Evolutionary conservation across 2,329 filamentous ascomycete species (phyloP), one percentile per base, ranked within the genome.

Genomic region (Microdochium trichocladiopsis): DNA sequence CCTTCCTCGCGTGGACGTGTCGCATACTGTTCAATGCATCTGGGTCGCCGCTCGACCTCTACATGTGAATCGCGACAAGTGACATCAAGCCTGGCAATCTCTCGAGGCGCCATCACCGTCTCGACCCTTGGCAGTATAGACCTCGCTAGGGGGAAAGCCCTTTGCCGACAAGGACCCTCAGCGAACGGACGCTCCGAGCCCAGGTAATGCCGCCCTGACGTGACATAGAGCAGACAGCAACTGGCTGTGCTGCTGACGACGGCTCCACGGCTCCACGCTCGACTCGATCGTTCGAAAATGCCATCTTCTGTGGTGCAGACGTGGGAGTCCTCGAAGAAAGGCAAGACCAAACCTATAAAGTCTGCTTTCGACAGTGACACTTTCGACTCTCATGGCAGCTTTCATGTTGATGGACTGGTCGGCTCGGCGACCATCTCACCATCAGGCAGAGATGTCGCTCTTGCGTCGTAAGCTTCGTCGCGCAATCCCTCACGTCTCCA

Each of bases 391-490:
- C 87, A 95, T 69, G 86, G 88, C 50, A 88, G 86, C 1, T 92
- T 96, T 60, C 84, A 88, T 62, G 88, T 96, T 50, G 86, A 92
- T 57, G 80, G 80, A n/a, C 69, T 82, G 22, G 90, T 96, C 50
- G 91, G 91, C 48, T 95, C 93, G 5, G 92, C 93, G 60, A 93
- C 90, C 54, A 96, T 96, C 69, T 95, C 92, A 21, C 92, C 92
- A 2, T 92, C 87, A 55, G 91, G 93, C 49, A 82, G 93, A 61
- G 93, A 96, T 72, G 84, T 96, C 52, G 92, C 93, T 33, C 77
- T 96, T 57, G 93, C 91, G 51, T 95, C 90, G 78, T 81, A 63
- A 70, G 78, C 66, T 66, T 52, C 66, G 66, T 66, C 72, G 72
- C 72, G 74, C 71, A 68, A 72, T 55, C 16, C 48, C 45, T 54